These are phyloP conservation scores for Gardenia jasminoides DNA, from an alignment of 257 asterid genomes.

Conservation along the genomic window DNA sequence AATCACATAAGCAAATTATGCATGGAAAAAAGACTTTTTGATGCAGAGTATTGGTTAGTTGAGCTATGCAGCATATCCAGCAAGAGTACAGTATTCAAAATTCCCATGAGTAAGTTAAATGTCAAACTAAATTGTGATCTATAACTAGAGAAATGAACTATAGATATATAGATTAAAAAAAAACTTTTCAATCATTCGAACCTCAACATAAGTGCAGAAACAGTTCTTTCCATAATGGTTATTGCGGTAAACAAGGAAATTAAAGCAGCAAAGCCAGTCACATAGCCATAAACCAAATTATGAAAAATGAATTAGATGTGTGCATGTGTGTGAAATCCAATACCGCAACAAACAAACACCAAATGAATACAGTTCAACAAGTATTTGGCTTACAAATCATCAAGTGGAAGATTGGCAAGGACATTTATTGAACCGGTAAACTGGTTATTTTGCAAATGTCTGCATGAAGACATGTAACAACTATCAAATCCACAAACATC, in stretches of 20 bases:
- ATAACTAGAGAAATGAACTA: not conserved
- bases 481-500: conserved; percentile 18
- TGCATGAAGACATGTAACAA: conserved; percentile 24
- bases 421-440: conserved; percentile 54
- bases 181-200: too few relatives aligned
- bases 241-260: too few relatives aligned
- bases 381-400: conserved; percentile 46
- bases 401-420: conserved; percentile 53
- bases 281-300: not conserved
- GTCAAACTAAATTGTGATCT: not conserved
- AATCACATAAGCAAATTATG: not conserved
- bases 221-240: not conserved
- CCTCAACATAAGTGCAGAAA: not conserved
- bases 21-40: not conserved
- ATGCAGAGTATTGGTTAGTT: too few relatives aligned
- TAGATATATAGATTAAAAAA: too few relatives aligned
- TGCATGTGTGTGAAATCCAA: not conserved
- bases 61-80: not conserved
- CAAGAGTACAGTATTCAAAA: not conserved
- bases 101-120: not conserved
- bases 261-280: not conserved
- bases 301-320: not conserved
- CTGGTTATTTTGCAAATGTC: conserved; percentile 60
- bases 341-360: not conserved
- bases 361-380: conserved; percentile 8